Conservation (phyloP, 306 rosid genomes). For the Quillaja saponaria region DNA sequence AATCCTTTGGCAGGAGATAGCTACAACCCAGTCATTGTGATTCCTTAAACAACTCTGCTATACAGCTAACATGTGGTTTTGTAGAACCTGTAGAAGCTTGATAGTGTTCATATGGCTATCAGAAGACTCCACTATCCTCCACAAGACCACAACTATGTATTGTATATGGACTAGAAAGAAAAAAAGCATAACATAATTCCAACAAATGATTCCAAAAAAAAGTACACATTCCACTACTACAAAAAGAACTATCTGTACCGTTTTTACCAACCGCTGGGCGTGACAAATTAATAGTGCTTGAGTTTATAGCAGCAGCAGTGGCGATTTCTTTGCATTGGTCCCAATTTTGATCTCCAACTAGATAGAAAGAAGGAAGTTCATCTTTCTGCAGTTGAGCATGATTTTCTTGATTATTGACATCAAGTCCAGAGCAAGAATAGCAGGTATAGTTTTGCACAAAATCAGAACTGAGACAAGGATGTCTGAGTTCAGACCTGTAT, state of each 20-base stretch:
- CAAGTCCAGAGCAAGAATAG: conserved; percentile 44
- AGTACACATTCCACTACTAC: conserved; percentile 38
- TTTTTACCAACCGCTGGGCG: conserved; percentile 38
- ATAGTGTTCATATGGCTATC: not conserved
- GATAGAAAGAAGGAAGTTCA: conserved; percentile 44
- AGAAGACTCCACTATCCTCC: not conserved
- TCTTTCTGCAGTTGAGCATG: conserved; percentile 27
- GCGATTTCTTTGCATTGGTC: conserved; percentile 66
- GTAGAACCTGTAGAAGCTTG: not conserved
- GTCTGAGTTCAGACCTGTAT: conserved; percentile 44
- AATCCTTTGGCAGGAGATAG: conserved; percentile 1
- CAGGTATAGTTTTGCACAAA: conserved; percentile 59
- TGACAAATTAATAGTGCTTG: conserved; percentile 42
- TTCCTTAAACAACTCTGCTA: not conserved
- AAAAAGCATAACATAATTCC: conserved; percentile 1
- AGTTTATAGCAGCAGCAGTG: conserved; percentile 63
- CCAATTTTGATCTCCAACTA: conserved; percentile 70
- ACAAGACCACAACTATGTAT: not conserved
- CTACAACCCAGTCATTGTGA: conserved; percentile 3
- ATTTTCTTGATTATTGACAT: conserved; percentile 30
- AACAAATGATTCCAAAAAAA: conserved; percentile 19
- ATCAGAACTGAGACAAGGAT: conserved; percentile 64
- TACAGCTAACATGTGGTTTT: not conserved
- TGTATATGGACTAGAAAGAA: not conserved
- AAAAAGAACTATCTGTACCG: conserved; percentile 34